These are phyloP conservation scores for Pseudomonodictys pantanalensis DNA, from an alignment of 495 filamentous ascomycete species.

Conservation along the genomic window DNA sequence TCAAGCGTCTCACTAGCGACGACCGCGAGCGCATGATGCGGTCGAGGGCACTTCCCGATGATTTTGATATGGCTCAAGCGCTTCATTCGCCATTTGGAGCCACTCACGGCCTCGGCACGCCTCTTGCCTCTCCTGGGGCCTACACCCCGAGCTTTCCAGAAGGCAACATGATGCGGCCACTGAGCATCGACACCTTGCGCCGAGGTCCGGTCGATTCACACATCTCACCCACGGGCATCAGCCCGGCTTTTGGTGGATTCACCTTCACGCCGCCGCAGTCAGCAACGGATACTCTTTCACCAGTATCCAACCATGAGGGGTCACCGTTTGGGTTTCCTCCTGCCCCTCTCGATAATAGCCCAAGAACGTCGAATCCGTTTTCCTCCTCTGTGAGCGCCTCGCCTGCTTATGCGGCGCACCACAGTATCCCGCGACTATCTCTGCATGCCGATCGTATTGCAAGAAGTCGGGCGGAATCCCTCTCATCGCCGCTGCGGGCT, in stretches of 20 bases:
- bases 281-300: slow-evolving; percentile 41
- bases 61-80: slow-evolving; percentile 89
- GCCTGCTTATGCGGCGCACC: slow-evolving; percentile 30
- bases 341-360: slow-evolving; percentile 19
- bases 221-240: slow-evolving; percentile 60
- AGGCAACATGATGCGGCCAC: slow-evolving; percentile 54
- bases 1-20: slow-evolving; percentile 89
- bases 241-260: slow-evolving; percentile 59
- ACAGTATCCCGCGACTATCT: slow-evolving; percentile 38
- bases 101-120: slow-evolving; percentile 48
- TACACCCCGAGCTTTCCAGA: slow-evolving; percentile 51
- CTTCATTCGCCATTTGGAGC: slow-evolving; percentile 68
- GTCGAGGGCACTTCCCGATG: slow-evolving; percentile 84
- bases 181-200: slow-evolving; percentile 60
- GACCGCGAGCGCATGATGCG: slow-evolving; percentile 93
- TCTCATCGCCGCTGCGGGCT: slow-evolving; percentile 39
- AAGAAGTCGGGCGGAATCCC: slow-evolving; percentile 34
- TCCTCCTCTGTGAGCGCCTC: slow-evolving; percentile 28
- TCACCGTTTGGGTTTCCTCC: slow-evolving; percentile 36
- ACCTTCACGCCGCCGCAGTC: slow-evolving; percentile 54
- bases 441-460: slow-evolving; percentile 38
- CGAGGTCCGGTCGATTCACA: slow-evolving; percentile 54
- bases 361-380: slow-evolving; percentile 37
- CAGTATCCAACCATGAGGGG: slow-evolving; percentile 34
- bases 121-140: slow-evolving; percentile 53